Conservation (phyloP, 345 rosid species). For the Clarkia xantiana region DNA sequence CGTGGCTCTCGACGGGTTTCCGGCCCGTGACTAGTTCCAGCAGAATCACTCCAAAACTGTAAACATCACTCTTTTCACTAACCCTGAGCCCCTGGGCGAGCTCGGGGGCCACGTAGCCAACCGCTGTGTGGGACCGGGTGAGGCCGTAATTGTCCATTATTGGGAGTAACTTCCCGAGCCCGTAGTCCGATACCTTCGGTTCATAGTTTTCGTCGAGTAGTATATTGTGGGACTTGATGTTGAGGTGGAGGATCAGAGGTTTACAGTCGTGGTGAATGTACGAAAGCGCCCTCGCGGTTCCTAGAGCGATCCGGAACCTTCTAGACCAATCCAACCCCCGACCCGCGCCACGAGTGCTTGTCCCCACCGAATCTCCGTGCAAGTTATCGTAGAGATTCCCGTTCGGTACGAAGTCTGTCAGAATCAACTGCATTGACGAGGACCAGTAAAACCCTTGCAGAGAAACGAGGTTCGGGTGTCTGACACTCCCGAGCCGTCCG, state of each 20-base stretch:
- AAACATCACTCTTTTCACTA: constrained; percentile 84
- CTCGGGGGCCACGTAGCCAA: constrained; percentile 97
- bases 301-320: constrained; percentile 77
- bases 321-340: constrained; percentile 61
- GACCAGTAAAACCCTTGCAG: constrained; percentile 94
- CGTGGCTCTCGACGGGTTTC: constrained; percentile 79
- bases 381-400: constrained; percentile 78
- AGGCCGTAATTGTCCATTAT: constrained; percentile 58
- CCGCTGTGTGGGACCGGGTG: constrained; percentile 71
- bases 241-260: constrained; percentile 84
- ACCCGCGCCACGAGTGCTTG: constrained; percentile 53
- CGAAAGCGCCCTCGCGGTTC: constrained; percentile 78
- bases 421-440: constrained; percentile 59
- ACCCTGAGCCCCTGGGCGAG: constrained; percentile 61
- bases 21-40: constrained; percentile 86
- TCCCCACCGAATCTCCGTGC: constrained; percentile 42
- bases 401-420: constrained; percentile 56
- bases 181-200: constrained; percentile 78
- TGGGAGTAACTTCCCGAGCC: constrained; percentile 69
- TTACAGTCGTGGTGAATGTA: constrained; percentile 85
- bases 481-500: constrained; percentile 58
- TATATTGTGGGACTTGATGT: constrained; percentile 78
- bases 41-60: constrained; percentile 83
- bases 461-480: constrained; percentile 59
- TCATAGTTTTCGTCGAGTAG: constrained; percentile 63